Base-by-base conservation (phyloP, 2,329 filamentous ascomycete species). In the Ascocoryne sarcoides region DNA sequence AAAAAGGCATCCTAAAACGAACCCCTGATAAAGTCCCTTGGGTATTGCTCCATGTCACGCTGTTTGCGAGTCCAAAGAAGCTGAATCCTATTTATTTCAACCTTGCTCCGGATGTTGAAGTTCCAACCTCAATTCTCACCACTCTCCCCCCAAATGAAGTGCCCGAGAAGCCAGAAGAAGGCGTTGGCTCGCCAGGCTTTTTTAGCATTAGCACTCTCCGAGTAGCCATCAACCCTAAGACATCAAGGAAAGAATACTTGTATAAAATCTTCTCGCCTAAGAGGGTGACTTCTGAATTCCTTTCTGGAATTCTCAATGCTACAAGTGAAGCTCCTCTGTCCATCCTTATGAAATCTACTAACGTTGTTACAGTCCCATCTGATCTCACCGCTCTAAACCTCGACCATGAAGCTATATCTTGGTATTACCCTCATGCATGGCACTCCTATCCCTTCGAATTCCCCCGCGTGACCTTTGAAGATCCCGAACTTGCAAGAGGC, bases 401-500 rank as follows among this genome's bases (percentile, higher is more conserved):
- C n/a, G 37, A 40, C 15, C 40, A 62, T 67, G 15, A 73, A 89
- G 62, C 70, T 12, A 73, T 94, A 20, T 79, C 81, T 10, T 94
- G 88, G 88, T 79, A 79, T 46, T 69, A 87, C 50, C 74, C 85
- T 10, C 79, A 88, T 46, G 66, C 76, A 26, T 96, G 93, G 76
- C 63, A 90, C 50, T 80, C 83, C 0, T 98, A 96, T 60, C 92
- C 92, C 0, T 79, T 86, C 47, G 76, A 87, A 52, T 75, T 79
- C n/a, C 90, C 90, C 0, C 75, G 88, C 0, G 79, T 88, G 0
- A 89, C 84, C 0, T 98, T 96, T 60, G 87, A 95, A 51, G 82
- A 92, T 45, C 75, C 82, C 3, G 67, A 80, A 47, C 59, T 95
- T 3, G 79, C 76, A 4, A 62, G 72, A 5, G 75, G 76, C 0